A percentile compares a stretch with the other conserved stretches of the same genome.
phyloP scores from a whole-genome alignment of 495 filamentous ascomycete species.

The Geopyxis carbonaria region DNA sequence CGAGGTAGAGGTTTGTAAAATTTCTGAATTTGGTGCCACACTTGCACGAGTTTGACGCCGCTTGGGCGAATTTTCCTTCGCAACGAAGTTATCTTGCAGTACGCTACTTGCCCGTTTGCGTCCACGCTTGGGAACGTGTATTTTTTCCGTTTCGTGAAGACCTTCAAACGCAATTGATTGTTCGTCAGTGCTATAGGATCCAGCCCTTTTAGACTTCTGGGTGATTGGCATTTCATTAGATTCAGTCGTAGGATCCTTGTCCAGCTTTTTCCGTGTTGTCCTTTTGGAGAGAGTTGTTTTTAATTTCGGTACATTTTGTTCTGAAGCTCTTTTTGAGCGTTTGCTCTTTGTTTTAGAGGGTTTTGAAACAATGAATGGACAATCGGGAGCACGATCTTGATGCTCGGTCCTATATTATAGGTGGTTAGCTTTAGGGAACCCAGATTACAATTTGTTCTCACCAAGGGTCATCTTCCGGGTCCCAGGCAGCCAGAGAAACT shows the following conservation, averaged over 20 bases:
- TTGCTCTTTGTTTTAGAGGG: slow-evolving; percentile 30
- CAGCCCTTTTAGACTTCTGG: neutral
- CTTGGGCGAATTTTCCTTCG: too few relatives aligned
- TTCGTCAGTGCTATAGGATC: neutral
- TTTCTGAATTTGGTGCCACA: too few relatives aligned
- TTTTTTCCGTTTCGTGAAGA: slow-evolving; percentile 2
- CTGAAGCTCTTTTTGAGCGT: slow-evolving; percentile 17
- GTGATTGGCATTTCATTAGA: slow-evolving; percentile 7
- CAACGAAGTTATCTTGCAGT: slow-evolving; percentile 22
- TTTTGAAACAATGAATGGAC: slow-evolving; percentile 55
- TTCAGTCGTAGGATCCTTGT: slow-evolving; percentile 1
- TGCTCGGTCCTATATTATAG: slow-evolving; percentile 57
- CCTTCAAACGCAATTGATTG: slow-evolving; percentile 1
- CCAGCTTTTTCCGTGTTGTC: neutral
- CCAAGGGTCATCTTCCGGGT: slow-evolving; percentile 64
- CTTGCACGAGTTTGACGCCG: too few relatives aligned
- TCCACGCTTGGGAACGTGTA: slow-evolving; percentile 5
- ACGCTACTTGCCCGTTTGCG: slow-evolving; percentile 24
- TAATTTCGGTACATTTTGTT: neutral
- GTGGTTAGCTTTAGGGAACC: slow-evolving; percentile 13
- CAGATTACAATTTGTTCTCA: slow-evolving; percentile 43
- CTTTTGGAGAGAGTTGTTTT: slow-evolving; percentile 8
- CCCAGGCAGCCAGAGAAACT: slow-evolving; percentile 77
- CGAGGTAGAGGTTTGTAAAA: too few relatives aligned
- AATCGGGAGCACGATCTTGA: slow-evolving; percentile 54